Conservation (phyloP, 2,329 filamentous ascomycete species). For the Colletotrichum spaethianum region DNA sequence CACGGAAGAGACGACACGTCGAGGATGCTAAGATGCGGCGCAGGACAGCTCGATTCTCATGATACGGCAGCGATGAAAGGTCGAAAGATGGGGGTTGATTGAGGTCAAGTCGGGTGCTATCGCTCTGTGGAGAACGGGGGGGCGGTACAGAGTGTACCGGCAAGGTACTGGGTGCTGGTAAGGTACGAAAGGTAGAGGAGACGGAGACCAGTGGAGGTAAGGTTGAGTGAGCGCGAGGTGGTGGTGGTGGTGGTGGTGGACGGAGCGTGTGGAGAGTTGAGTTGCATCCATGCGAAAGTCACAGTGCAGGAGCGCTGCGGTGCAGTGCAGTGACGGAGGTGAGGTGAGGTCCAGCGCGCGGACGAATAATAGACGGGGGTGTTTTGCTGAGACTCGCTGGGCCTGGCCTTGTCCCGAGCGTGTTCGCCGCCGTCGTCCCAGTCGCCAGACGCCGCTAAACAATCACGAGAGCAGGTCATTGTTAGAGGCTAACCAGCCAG, state of each 20-base stretch:
- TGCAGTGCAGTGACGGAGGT: conserved; percentile 28
- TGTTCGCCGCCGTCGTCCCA: conserved; percentile 29
- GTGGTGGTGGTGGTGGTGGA: neutral
- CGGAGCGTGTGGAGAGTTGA: conserved; percentile 25
- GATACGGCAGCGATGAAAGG: conserved; percentile 35
- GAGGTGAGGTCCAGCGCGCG: conserved; percentile 32
- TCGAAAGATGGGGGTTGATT: conserved; percentile 34
- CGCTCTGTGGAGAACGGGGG: conserved; percentile 34
- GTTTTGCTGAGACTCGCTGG: conserved; percentile 28
- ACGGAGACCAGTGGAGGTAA: conserved; percentile 5
- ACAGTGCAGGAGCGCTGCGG: conserved; percentile 4
- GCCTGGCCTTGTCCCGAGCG: conserved; percentile 35
- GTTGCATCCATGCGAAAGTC: conserved; percentile 29
- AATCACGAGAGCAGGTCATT: conserved; percentile 41
- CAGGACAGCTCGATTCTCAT: conserved; percentile 36
- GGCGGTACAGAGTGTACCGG: conserved; percentile 22
- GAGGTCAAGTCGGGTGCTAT: conserved; percentile 37
- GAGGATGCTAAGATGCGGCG: conserved; percentile 21
- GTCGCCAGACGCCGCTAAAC: conserved; percentile 33
- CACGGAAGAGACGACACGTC: conserved; percentile 15
- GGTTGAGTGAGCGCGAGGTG: neutral
- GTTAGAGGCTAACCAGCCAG: conserved; percentile 33
- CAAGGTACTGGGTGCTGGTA: conserved; percentile 19
- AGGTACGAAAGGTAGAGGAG: conserved; percentile 13
- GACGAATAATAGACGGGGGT: conserved; percentile 18